Percentiles rank a stretch among this genome's conserved stretches.
Evolutionary conservation across 345 rosid species (phyloP).

Genomic region (Triadica sebifera): DNA sequence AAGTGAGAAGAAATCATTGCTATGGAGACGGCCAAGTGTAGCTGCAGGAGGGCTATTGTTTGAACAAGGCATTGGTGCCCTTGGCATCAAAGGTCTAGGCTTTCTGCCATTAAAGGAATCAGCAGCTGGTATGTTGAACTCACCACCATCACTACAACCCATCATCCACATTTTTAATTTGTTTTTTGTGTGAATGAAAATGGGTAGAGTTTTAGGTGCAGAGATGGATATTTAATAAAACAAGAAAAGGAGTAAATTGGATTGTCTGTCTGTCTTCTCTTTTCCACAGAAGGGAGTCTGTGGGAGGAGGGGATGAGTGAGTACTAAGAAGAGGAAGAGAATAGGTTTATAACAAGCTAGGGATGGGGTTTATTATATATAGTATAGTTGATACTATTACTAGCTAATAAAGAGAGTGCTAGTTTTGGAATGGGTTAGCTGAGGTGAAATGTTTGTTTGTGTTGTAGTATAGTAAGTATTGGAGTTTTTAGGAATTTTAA

Average conservation of each 20-base stretch:
- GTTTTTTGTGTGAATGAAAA: neutral
- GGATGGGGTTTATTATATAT: constrained; percentile 8
- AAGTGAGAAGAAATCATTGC: constrained; percentile 48
- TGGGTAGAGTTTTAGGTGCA: constrained; percentile 3
- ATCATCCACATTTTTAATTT: constrained; percentile 73
- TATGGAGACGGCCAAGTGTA: constrained; percentile 36
- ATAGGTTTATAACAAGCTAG: no score
- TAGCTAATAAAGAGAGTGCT: constrained; percentile 8
- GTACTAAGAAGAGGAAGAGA: neutral
- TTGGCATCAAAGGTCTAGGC: constrained; percentile 79
- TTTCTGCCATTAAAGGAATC: constrained; percentile 62
- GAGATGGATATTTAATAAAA: neutral
- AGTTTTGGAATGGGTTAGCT: constrained; percentile 7
- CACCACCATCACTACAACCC: constrained; percentile 75
- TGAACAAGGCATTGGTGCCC: constrained; percentile 43
- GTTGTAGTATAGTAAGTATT: neutral
- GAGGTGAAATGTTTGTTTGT: constrained; percentile 12
- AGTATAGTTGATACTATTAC: constrained; percentile 8
- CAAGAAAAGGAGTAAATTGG: neutral
- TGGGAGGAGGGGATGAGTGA: no score
- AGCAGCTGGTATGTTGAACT: constrained; percentile 42
- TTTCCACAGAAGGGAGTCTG: no score
- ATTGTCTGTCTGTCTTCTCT: no score
- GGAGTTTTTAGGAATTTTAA: constrained; percentile 9
- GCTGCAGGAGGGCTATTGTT: constrained; percentile 25